Evolutionary conservation across 202 grass and related monocot species (phyloP).

Genomic region (Panicum virgatum): DNA sequence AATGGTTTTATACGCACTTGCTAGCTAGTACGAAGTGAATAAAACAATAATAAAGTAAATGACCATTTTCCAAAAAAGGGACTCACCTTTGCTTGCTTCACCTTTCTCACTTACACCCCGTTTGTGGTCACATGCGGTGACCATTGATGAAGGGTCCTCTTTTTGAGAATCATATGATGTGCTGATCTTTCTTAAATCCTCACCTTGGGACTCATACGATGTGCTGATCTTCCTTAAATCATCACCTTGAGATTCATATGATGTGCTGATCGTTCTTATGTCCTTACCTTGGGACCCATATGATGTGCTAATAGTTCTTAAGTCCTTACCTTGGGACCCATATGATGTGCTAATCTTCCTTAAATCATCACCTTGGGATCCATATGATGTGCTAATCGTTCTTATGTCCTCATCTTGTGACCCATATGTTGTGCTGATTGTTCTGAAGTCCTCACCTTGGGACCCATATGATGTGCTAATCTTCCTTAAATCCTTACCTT

Average conservation of each 20-base stretch:
- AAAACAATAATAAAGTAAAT: not conserved
- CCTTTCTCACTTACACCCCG: not conserved
- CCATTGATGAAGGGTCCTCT: not conserved
- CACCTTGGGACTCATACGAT: not conserved
- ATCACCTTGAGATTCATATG: not conserved
- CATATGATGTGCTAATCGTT: not conserved
- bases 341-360: not conserved
- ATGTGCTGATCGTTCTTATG: not conserved
- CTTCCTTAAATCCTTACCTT: not conserved
- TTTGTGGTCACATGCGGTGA: not conserved
- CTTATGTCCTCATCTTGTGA: not conserved
- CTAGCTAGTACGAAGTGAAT: not conserved
- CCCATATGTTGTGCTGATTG: not conserved
- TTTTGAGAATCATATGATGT: not conserved
- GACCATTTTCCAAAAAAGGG: not conserved
- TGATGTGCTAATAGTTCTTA: not conserved
- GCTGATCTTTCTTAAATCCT: not conserved
- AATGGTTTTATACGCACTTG: not conserved
- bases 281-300: not conserved
- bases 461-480: not conserved
- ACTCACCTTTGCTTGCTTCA: not conserved
- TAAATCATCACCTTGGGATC: not conserved
- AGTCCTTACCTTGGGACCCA: not conserved
- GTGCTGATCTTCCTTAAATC: fast-evolving
- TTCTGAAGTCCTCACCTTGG: not conserved